Evolutionary conservation across 345 rosid genomes (phyloP).

Genomic region (Schrenkiella parvula): DNA sequence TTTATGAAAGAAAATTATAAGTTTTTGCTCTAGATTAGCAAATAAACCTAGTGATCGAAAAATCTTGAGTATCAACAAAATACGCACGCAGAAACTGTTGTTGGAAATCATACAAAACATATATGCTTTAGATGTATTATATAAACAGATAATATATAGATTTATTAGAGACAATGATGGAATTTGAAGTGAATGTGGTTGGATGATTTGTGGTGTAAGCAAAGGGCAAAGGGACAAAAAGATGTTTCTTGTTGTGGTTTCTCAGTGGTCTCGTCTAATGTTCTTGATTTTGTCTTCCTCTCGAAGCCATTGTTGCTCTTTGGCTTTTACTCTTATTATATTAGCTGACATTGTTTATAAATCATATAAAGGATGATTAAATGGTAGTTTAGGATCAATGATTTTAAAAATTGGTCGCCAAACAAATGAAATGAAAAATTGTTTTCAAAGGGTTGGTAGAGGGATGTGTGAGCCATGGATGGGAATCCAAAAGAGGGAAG

Average conservation of each 20-base stretch:
- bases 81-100: background rate
- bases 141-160: background rate
- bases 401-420: background rate
- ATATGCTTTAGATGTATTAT: background rate
- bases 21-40: background rate
- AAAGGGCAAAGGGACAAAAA: slow-evolving; percentile 45
- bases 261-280: slow-evolving; percentile 18
- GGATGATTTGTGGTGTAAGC: slow-evolving; percentile 90
- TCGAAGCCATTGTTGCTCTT: slow-evolving; percentile 45
- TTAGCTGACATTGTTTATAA: background rate
- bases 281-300: slow-evolving; percentile 54
- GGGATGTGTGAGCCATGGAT: slow-evolving; percentile 32
- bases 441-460: slow-evolving; percentile 50
- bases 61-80: background rate
- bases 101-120: slow-evolving; percentile 1
- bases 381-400: slow-evolving; percentile 19
- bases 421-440: background rate
- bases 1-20: too few relatives aligned
- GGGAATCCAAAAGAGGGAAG: slow-evolving; percentile 32
- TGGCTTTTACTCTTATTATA: slow-evolving; percentile 1
- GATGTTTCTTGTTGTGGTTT: slow-evolving; percentile 4
- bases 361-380: slow-evolving; percentile 5
- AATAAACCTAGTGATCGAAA: background rate
- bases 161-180: slow-evolving; percentile 5
- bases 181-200: slow-evolving; percentile 39